Evolutionary conservation across 768 basidiomycete species (phyloP).

Genomic region (Gloeophyllum trabeum): DNA sequence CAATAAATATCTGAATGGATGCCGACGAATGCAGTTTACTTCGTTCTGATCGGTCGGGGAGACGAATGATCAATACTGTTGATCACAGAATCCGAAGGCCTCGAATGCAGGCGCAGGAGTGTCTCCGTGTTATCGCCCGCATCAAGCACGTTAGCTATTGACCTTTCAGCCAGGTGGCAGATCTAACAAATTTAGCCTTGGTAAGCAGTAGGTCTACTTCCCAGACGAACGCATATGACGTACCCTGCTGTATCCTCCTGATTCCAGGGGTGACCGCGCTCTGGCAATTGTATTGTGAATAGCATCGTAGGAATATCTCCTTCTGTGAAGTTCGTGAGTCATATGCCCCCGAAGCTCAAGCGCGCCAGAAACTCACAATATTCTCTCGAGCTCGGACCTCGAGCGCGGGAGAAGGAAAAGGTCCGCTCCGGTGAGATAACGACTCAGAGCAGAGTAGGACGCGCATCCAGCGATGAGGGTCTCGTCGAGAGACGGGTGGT

Average conservation of each 20-base stretch:
- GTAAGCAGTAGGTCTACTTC: neutral
- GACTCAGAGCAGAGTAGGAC: slow-evolving; percentile 70
- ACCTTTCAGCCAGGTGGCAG: slow-evolving; percentile 60
- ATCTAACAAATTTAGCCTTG: slow-evolving; percentile 26
- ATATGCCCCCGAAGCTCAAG: slow-evolving; percentile 3
- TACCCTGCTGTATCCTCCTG: slow-evolving; percentile 45
- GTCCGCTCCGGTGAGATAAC: slow-evolving; percentile 62
- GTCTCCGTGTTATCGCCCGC: slow-evolving; percentile 54
- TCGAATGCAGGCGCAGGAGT: slow-evolving; percentile 51
- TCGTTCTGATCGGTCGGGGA: slow-evolving; percentile 30
- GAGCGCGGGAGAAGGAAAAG: slow-evolving; percentile 60
- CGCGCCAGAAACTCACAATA: slow-evolving; percentile 43
- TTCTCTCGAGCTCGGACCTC: slow-evolving; percentile 54
- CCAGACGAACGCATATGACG: slow-evolving; percentile 11
- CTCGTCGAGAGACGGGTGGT: slow-evolving; percentile 61
- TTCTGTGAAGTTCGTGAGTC: slow-evolving; percentile 25
- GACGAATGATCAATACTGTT: slow-evolving; percentile 24
- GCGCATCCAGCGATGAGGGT: slow-evolving; percentile 67
- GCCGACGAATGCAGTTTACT: too few species aligned
- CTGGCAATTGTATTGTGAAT: slow-evolving; percentile 74
- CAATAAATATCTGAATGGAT: neutral
- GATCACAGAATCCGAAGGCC: slow-evolving; percentile 13
- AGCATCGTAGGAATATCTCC: slow-evolving; percentile 67
- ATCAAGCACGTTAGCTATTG: slow-evolving; percentile 58
- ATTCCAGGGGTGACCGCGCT: slow-evolving; percentile 50